phyloP scores from a whole-genome alignment of 2,329 filamentous ascomycete species.

The Pyricularia pennisetigena region DNA sequence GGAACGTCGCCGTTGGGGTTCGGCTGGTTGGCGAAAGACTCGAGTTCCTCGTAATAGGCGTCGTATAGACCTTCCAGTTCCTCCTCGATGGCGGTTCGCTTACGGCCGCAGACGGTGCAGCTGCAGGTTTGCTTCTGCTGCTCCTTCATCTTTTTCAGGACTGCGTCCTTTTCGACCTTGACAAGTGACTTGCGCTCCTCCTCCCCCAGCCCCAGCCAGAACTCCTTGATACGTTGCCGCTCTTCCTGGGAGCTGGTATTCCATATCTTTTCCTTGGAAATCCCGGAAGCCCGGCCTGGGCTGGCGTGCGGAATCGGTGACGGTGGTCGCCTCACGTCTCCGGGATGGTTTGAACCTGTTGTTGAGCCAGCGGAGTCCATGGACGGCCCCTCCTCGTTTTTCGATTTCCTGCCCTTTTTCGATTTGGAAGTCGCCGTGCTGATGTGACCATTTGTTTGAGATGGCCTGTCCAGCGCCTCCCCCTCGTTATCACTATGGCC shows the following conservation, averaged over 20 bases:
- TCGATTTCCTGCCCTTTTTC: conserved; percentile 61
- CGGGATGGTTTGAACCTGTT: conserved; percentile 10
- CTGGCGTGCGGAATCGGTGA: not conserved
- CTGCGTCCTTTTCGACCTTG: conserved; percentile 97
- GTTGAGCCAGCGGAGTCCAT: not conserved
- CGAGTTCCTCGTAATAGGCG: conserved; percentile 95
- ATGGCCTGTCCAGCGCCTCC: conserved; percentile 26
- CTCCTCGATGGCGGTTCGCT: conserved; percentile 94
- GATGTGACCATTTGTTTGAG: conserved; percentile 20
- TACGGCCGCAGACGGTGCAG: conserved; percentile 92
- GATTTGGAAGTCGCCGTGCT: conserved; percentile 26
- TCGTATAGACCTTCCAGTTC: conserved; percentile 96
- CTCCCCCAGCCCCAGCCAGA: conserved; percentile 91
- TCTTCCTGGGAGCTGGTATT: conserved; percentile 92
- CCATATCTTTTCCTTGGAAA: conserved; percentile 85
- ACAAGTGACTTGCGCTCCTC: conserved; percentile 91
- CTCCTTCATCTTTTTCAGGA: conserved; percentile 98
- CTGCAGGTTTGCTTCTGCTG: conserved; percentile 99
- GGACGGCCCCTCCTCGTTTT: conserved; percentile 36
- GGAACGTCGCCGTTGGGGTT: conserved; percentile 59
- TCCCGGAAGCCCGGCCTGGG: conserved; percentile 14
- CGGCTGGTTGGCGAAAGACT: conserved; percentile 83
- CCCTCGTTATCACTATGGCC: conserved; percentile 49
- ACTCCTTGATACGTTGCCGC: conserved; percentile 93
- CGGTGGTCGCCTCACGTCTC: not conserved